Conservation (phyloP, 1,139 yeast genomes). For the Geotrichum australiense region DNA sequence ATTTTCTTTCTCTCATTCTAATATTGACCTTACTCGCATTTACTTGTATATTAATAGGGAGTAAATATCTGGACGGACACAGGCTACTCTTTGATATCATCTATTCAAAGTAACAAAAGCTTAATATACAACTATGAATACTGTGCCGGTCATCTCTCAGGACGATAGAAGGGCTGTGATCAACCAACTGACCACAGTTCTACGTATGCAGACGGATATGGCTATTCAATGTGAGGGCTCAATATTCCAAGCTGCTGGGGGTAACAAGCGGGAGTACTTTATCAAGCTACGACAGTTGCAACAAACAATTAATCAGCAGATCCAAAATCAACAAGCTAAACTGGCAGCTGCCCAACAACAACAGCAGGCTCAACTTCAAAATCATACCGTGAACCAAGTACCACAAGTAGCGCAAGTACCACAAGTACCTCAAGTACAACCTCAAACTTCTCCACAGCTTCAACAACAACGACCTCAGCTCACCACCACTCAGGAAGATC, state of each 20-base stretch:
- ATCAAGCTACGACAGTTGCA: not conserved
- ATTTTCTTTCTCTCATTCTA: too few species aligned
- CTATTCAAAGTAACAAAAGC: too few species aligned
- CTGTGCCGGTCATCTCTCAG: not conserved
- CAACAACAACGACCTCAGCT: conserved; percentile 31
- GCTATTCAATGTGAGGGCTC: conserved; percentile 5
- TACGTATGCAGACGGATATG: not conserved
- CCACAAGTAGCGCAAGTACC: not conserved
- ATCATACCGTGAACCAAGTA: not conserved
- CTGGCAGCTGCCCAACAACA: not conserved
- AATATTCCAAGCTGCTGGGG: not conserved
- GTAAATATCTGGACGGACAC: too few species aligned
- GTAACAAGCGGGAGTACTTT: not conserved
- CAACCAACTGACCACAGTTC: not conserved
- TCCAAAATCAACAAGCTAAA: not conserved
- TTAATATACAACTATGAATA: too few species aligned
- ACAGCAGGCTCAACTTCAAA: conserved; percentile 2
- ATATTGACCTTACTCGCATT: too few species aligned
- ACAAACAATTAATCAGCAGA: not conserved
- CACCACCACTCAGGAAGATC: conserved; percentile 18
- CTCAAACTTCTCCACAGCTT: conserved; percentile 27
- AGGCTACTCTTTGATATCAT: too few species aligned
- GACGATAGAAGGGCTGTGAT: not conserved
- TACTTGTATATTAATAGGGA: too few species aligned
- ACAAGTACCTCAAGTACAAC: conserved; percentile 20